phyloP scores from a whole-genome alignment of 257 asterid species.

The Solanum appendiculatum region DNA sequence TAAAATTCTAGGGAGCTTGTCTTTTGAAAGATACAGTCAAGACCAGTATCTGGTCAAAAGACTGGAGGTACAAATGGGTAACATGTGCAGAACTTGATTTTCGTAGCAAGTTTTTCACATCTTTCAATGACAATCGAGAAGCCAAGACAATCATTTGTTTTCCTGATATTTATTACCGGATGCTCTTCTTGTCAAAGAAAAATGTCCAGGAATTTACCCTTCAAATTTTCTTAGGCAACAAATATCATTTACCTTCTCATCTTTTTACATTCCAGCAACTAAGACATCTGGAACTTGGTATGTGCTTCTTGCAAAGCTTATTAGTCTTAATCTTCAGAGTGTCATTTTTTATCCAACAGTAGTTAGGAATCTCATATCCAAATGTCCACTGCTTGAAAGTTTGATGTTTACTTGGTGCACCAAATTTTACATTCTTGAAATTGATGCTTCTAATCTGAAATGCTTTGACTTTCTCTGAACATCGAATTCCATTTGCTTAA shows the following conservation, averaged over 20 bases:
- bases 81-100: background rate
- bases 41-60: background rate
- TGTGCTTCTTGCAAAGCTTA: background rate
- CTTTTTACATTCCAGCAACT: background rate
- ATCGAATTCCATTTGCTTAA: too few relatives aligned
- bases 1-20: background rate
- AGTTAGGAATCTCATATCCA: too few relatives aligned
- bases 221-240: background rate
- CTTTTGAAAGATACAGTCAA: background rate
- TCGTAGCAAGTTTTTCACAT: background rate
- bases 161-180: background rate
- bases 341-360: too few relatives aligned
- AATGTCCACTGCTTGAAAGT: too few relatives aligned
- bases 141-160: background rate
- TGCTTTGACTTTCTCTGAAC: too few relatives aligned
- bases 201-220: background rate
- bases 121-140: background rate
- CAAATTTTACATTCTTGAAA: too few relatives aligned
- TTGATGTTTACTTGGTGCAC: too few relatives aligned
- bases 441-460: too few relatives aligned
- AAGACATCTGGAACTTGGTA: background rate
- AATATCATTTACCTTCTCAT: background rate
- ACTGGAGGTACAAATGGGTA: background rate
- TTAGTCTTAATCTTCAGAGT: conserved; percentile 8
- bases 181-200: background rate